Evolutionary conservation across 495 filamentous ascomycete species (phyloP), one percentile per base, ranked within the genome.

Genomic region (Trypethelium eluteriae): DNA sequence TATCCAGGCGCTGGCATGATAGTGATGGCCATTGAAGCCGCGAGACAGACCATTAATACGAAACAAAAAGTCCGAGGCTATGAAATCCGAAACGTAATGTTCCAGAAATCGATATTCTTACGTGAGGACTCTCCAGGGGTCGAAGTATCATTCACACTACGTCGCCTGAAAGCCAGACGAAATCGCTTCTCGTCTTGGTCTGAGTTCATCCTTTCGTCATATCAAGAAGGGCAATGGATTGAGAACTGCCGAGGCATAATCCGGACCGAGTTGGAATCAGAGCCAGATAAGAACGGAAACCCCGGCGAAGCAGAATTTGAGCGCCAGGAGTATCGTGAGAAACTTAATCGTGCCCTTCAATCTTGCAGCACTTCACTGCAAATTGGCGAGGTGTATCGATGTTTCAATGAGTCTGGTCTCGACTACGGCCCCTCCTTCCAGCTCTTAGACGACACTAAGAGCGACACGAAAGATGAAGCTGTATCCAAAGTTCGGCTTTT

Each of bases 141-240:
- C 12, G 59, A 62, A 35, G 3, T 64, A 2, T n/a, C 56, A 39
- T 12, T 65, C 35, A 16, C 62, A 2, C 38, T 70, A 18, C 25
- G 50, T 25, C 59, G 16, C 12, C 14, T 44, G 41, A 44, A 44
- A 44, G 41, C 7, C 41, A 14, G 14, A 7, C 7, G 7, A 14
- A 44, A 7, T 44, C 7, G 14, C 14, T 7, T 7, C 41, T 7
- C 14, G 6, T 44, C 41, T 7, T 44, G 41, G 41, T 7, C 7
- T 44, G 14, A 14, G 41, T 44, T 44, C 14, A 44, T 14, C 7
- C 41, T 44, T 14, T 44, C 14, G 7, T 7, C 41, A 7, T 44
- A 7, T 44, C 7, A 44, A 44, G 41, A 44, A 7, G 14, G 16
- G n/a, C 12, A 62, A 16, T 36, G 16, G 59, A 36, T 62, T n/a